Evolutionary conservation across 768 basidiomycete genomes (phyloP), one percentile per base, ranked within the genome.

Genomic region (Amanita rubescens): DNA sequence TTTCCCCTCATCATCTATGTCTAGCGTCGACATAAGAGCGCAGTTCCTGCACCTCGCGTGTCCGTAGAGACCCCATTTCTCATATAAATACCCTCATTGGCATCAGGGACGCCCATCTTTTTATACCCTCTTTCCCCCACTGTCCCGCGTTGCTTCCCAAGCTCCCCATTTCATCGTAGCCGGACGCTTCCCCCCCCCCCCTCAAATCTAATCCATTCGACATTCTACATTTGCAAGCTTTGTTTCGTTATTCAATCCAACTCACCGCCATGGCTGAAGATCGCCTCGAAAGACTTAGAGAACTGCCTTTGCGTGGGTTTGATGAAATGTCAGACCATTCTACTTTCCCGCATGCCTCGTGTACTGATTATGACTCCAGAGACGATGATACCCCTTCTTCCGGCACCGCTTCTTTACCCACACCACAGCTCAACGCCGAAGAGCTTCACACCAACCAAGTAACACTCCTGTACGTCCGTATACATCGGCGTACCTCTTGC

Each of bases 351-450:
- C 48, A 20, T 51, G 41, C 11, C 47, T 20, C 35, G 53, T n/a
- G 49, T 24, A 56, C 56, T 50, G 38, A 44, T 37, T 34, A 49
- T 51, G n/a, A 51, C 37, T 52, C 35, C 30, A 43, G 48, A 54
- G 52, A 66, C 45, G 65, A 68, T 38, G 62, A 64, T 53, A 69
- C 68, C 27, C 68, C 69, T 54, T 65, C 65, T 17, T 63, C 65
- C 38, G 66, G 62, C 42, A 64, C 67, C 9, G 65, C 67, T 17
- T 67, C 67, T 4, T 65, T 71, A 39, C 69, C 68, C 42, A 71
- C 69, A 27, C 69, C 69, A 37, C 44, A 22, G 22, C 41, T 51
- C 39, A 51, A 33, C 34, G n/a, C 33, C 37, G 47, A 54, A 9
- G 38, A 42, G 11, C 49, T 50, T 15, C 39, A 34, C 19, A 24